Evolutionary conservation across 78 protist genomes (phyloP), one percentile per base, ranked within the genome.

Genomic region (Ministeria vibrans): DNA sequence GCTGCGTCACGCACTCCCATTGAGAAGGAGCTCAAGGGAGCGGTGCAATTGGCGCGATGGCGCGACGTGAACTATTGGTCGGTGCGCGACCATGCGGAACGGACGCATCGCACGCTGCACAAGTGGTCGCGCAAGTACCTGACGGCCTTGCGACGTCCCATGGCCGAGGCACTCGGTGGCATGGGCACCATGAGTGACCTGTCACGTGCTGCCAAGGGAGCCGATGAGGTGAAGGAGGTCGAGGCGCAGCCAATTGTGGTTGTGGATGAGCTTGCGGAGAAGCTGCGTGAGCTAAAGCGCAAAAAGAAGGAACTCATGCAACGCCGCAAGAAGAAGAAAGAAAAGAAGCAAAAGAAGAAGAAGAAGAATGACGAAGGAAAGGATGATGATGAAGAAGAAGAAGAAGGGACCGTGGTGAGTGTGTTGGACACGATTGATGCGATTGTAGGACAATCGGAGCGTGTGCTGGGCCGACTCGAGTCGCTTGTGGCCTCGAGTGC

Each of bases 21-120:
- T 41, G 85, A 59, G 59, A 44, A 32, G 55, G 51, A 70, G 62
- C 73, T 89, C 39, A 0, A 11, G 3, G 84, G 80, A 2, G 20
- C 11, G 30, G 36, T 0, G 69, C 55, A 74, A 49, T 20, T 86
- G 3, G 74, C 76, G 28, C 45, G 71, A 44, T 90, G 93, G 93
- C 45, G 75, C 28, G 86, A 83, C 61, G 41, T 43, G 71, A 86
- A 79, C 87, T 86, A 49, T 79, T 77, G 18, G 39, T 71, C 88
- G 5, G 41, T 90, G 30, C 36, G 27, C 55, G 79, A n/a, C 38
- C n/a, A 88, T 39, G 83, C 68, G 0, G 83, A 71, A 30, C n/a
- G 36, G 55, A 18, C 85, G 13, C 93, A 86, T 66, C 66, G 82
- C 36, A 32, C 20, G 59, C 72, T 89, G 43, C 59, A 20, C 45